Conservation (phyloP, 306 rosid species). For the Cucumis sativus region DNA sequence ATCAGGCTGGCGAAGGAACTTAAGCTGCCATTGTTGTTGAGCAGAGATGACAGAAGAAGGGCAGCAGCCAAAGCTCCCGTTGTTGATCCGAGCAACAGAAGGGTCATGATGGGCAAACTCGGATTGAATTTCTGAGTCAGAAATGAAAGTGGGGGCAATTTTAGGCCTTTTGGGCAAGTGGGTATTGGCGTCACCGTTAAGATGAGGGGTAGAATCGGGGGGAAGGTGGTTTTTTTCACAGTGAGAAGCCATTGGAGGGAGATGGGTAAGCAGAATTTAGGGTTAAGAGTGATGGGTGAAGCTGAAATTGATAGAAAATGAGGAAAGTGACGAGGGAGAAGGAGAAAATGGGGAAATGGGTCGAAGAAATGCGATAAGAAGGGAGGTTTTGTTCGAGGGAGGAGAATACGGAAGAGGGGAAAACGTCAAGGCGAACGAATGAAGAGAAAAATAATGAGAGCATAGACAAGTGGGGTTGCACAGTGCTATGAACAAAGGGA, state of each 20-base stretch:
- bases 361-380: background rate
- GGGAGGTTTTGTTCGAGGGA: background rate
- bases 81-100: conserved; percentile 69
- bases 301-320: background rate
- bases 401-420: background rate
- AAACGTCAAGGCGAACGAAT: background rate
- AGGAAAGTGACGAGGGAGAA: background rate
- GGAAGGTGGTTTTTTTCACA: conserved; percentile 11
- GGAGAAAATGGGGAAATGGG: background rate
- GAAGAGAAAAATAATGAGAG: background rate
- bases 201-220: conserved; percentile 4
- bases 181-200: conserved; percentile 41
- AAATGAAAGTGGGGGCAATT: conserved; percentile 28
- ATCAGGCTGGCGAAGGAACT: conserved; percentile 70
- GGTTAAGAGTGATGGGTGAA: conserved; percentile 12
- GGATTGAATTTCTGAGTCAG: conserved; percentile 36
- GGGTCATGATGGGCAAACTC: conserved; percentile 78
- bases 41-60: conserved; percentile 54
- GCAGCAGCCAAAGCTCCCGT: conserved; percentile 87
- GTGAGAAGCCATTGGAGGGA: conserved; percentile 26
- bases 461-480: conserved; percentile 5
- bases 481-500: background rate
- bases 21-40: conserved; percentile 45
- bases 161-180: conserved; percentile 50
- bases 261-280: background rate